A percentile compares a stretch with the other conserved stretches of the same genome.
These are phyloP conservation scores for Populus trichocarpa DNA, from an alignment of 441 rosid species.

Conservation along the genomic window DNA sequence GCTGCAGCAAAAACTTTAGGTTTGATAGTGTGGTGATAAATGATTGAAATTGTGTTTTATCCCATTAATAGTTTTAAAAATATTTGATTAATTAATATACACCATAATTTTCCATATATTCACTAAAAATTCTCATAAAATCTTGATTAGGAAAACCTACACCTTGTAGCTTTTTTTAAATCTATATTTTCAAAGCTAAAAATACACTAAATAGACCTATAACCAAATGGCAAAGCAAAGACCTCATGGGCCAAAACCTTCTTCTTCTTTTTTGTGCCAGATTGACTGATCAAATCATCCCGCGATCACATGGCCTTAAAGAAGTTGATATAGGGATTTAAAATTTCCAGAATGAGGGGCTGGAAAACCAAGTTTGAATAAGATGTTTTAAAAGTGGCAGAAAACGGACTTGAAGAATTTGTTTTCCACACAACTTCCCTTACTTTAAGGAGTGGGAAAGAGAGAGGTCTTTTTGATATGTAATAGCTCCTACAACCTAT, in stretches of 20 bases:
- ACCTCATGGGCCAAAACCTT: background rate
- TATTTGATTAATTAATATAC: too few species aligned
- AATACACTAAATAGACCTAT: background rate
- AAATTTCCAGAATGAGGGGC: constrained; percentile 11
- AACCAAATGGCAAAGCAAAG: background rate
- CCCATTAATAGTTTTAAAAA: too few species aligned
- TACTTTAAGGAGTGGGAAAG: constrained; percentile 25
- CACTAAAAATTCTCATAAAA: too few species aligned
- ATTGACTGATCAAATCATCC: background rate
- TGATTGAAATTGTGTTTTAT: too few species aligned
- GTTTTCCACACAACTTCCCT: background rate
- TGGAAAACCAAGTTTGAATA: background rate
- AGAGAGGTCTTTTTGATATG: constrained; percentile 25
- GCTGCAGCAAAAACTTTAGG: too few species aligned
- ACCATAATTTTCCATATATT: too few species aligned
- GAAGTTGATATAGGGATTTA: background rate
- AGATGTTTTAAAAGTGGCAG: constrained; percentile 13
- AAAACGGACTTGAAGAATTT: constrained; percentile 5
- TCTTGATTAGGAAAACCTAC: too few species aligned
- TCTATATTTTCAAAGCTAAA: too few species aligned
- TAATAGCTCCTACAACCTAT: constrained; percentile 11
- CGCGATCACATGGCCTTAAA: constrained; percentile 9
- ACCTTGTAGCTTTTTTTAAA: too few species aligned
- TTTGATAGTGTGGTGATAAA: too few species aligned
- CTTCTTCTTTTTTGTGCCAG: background rate